Evolutionary conservation across 2,329 filamentous ascomycete species (phyloP).

Genomic region (Aaosphaeria arxii): DNA sequence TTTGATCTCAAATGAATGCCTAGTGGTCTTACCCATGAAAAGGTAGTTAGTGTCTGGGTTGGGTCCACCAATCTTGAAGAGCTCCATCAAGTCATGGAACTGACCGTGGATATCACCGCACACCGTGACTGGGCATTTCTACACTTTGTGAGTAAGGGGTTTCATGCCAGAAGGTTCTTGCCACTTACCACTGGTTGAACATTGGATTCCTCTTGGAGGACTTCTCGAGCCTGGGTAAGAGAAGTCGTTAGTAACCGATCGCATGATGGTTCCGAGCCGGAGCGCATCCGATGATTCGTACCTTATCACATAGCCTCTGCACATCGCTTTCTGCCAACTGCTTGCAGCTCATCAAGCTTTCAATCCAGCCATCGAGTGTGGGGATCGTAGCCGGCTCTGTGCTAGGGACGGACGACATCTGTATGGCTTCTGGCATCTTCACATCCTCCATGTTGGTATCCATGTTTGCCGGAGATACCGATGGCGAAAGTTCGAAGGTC

Average conservation of each 20-base stretch:
- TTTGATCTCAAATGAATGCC: neutral
- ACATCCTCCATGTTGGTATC: conserved; percentile 99
- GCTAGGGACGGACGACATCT: conserved; percentile 64
- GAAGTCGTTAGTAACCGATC: conserved; percentile 5
- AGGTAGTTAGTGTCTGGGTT: conserved; percentile 99
- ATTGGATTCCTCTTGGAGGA: conserved; percentile 96
- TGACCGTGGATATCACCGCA: conserved; percentile 99
- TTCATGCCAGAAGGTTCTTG: neutral
- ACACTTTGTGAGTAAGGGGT: conserved; percentile 8
- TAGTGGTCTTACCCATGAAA: conserved; percentile 77
- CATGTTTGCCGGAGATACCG: conserved; percentile 56
- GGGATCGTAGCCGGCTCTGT: conserved; percentile 86
- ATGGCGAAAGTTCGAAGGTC: neutral
- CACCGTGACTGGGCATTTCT: conserved; percentile 96
- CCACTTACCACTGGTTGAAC: conserved; percentile 90
- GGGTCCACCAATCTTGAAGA: conserved; percentile 97
- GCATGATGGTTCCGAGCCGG: conserved; percentile 1
- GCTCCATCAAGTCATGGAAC: conserved; percentile 98
- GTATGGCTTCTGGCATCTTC: conserved; percentile 75
- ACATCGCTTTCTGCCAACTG: conserved; percentile 94
- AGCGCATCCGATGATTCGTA: conserved; percentile 35
- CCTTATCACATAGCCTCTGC: conserved; percentile 96
- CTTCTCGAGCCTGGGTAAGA: conserved; percentile 74
- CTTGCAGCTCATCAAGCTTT: conserved; percentile 97
- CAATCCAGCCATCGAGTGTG: conserved; percentile 96